Conservation (phyloP, 2,329 filamentous ascomycete genomes). For the Microthyrium microscopicum region DNA sequence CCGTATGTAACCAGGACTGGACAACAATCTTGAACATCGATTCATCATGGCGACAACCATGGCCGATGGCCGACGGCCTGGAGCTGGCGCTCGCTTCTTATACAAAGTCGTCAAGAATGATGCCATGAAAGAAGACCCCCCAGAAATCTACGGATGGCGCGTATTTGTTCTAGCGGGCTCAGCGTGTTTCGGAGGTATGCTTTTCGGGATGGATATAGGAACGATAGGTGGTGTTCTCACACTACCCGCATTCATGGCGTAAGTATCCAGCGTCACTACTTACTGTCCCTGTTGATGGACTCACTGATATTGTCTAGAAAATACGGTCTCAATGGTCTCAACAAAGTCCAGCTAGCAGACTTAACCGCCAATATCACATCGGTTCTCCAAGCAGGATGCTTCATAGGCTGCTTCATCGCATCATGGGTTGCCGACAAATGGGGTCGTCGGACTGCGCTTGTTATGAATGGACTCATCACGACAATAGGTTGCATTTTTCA, state of each 20-base stretch:
- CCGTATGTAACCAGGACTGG: no score
- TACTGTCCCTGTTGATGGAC: background rate
- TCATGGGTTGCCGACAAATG: constrained; percentile 36
- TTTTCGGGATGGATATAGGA: constrained; percentile 50
- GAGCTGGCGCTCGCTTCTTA: no score
- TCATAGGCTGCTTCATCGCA: constrained; percentile 44
- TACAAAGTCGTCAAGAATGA: constrained; percentile 48
- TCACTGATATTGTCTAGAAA: constrained; percentile 21
- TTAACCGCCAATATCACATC: constrained; percentile 53
- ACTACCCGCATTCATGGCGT: constrained; percentile 41
- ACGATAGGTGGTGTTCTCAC: constrained; percentile 44
- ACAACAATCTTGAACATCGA: no score
- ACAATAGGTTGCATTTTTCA: constrained; percentile 48
- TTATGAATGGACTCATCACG: constrained; percentile 40
- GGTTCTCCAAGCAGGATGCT: constrained; percentile 53
- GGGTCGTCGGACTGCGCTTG: constrained; percentile 39
- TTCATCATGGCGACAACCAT: no score
- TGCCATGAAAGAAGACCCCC: constrained; percentile 50
- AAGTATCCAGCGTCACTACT: constrained; percentile 11
- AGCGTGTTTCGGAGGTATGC: constrained; percentile 52
- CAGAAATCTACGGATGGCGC: constrained; percentile 54
- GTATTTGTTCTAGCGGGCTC: constrained; percentile 47
- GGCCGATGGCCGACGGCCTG: no score
- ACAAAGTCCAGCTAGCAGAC: constrained; percentile 30
- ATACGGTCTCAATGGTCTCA: constrained; percentile 31